phyloP scores from a whole-genome alignment of 148 eudicot genomes.

The Camellia granthamiana region DNA sequence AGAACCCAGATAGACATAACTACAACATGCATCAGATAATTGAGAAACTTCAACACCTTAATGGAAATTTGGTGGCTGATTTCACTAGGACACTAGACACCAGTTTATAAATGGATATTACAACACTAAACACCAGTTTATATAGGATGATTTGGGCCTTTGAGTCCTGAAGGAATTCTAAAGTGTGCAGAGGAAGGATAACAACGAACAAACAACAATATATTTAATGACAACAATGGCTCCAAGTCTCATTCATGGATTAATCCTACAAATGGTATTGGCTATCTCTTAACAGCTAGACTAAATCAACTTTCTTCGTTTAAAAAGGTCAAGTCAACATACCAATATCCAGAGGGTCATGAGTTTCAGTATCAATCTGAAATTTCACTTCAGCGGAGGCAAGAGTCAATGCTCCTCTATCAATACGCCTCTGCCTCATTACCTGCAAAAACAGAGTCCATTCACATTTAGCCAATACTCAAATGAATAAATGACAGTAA shows the following conservation, averaged over 20 bases:
- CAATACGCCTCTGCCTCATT: conserved; percentile 95
- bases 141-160: not conserved
- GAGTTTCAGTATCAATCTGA: conserved; percentile 97
- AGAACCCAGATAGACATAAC: not conserved
- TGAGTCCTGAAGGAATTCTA: not conserved
- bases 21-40: conserved; percentile 4
- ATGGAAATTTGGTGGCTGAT: not conserved
- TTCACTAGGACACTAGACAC: not conserved
- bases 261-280: too few species aligned
- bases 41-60: conserved; percentile 5
- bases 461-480: conserved; percentile 4
- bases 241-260: not conserved
- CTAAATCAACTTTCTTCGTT: not conserved
- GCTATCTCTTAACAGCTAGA: too few species aligned
- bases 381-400: conserved; percentile 99
- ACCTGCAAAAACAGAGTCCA: conserved; percentile 36
- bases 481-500: not conserved
- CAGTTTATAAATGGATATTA: not conserved
- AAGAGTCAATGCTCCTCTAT: conserved; percentile 93
- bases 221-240: not conserved
- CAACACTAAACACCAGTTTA: not conserved
- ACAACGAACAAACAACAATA: not conserved
- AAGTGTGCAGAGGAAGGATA: not conserved
- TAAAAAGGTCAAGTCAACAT: conserved; percentile 16
- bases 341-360: conserved; percentile 98